Evolutionary conservation across 1,139 yeast genomes (phyloP), one percentile per base, ranked within the genome.

Genomic region (Dujonia santamariae): DNA sequence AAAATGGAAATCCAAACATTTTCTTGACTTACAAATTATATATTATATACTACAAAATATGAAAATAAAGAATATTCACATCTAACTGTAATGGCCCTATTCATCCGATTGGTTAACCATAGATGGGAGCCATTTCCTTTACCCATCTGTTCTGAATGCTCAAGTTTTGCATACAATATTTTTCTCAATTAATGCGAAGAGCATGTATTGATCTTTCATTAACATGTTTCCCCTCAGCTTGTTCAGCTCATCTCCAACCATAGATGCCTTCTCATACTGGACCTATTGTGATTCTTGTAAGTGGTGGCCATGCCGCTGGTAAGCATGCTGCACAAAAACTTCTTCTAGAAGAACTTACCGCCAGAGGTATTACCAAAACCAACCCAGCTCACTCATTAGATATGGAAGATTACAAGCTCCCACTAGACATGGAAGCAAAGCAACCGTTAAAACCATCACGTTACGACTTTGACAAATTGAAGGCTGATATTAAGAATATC

Each of bases 231-330:
- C n/a, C n/a, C n/a, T n/a, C n/a, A n/a, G n/a, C n/a, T n/a, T n/a
- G n/a, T n/a, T n/a, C n/a, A n/a, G n/a, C n/a, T n/a, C n/a, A n/a
- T n/a, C n/a, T n/a, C n/a, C n/a, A n/a, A n/a, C n/a, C n/a, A n/a
- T n/a, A n/a, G n/a, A n/a, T n/a, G n/a, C n/a, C n/a, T n/a, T n/a
- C n/a, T n/a, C 23, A 11, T n/a, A n/a, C n/a, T n/a, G 19, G 29
- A 5, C 49, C 63, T 6, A 61, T 72, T 29, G 47, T 79, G 5
- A 68, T 82, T 2, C 65, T 82, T 14, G 67, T 84, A 26, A 92
- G 82, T 2, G 92, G 94, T 7, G 92, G 92, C 2, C 87, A 80
- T 53, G 80, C 81, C 20, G 70, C 87, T 9, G 92, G 90, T 0
- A 80, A 80, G 47, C 61, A 50, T 34, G 59, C 77, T 7, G 56